Conservation (phyloP, 768 basidiomycete species). For the Brasilioporus rufonigricans region DNA sequence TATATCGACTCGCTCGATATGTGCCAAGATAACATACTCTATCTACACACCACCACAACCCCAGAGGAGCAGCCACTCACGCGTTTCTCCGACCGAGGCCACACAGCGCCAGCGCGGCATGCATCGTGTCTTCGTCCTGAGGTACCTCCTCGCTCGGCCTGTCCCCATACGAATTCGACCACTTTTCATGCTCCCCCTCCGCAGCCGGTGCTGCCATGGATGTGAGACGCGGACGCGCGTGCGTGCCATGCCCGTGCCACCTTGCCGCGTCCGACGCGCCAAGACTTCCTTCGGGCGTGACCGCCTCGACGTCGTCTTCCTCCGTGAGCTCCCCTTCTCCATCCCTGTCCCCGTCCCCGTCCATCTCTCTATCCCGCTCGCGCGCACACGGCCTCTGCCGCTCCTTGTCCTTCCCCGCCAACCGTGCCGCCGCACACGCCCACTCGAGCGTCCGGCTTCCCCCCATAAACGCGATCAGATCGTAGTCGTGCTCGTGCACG, state of each 20-base stretch:
- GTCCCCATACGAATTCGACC: background rate
- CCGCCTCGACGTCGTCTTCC: conserved; percentile 60
- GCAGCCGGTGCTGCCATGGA: background rate
- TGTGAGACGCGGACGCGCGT: conserved; percentile 1
- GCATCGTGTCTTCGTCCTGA: no score
- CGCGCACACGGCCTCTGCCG: conserved; percentile 7
- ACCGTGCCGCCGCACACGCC: conserved; percentile 43
- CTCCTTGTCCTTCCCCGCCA: conserved; percentile 44
- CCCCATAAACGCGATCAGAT: conserved; percentile 30
- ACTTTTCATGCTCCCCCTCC: background rate
- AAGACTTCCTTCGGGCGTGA: conserved; percentile 60
- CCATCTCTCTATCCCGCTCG: conserved; percentile 1
- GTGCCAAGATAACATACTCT: conserved; percentile 9
- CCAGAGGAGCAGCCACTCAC: conserved; percentile 9
- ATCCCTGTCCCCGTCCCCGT: conserved; percentile 14
- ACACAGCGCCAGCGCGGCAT: no score
- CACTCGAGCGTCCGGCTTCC: conserved; percentile 30
- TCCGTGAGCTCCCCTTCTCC: conserved; percentile 41
- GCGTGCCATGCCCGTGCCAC: conserved; percentile 33
- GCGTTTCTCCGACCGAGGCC: conserved; percentile 40
- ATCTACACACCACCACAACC: conserved; percentile 4
- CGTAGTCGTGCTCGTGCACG: no score
- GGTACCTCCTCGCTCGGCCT: no score
- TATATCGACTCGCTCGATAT: conserved; percentile 2
- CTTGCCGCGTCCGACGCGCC: conserved; percentile 37